Evolutionary conservation across 192 early-diverging fungal species (phyloP).

Genomic region (Umbelopsis sp.): DNA sequence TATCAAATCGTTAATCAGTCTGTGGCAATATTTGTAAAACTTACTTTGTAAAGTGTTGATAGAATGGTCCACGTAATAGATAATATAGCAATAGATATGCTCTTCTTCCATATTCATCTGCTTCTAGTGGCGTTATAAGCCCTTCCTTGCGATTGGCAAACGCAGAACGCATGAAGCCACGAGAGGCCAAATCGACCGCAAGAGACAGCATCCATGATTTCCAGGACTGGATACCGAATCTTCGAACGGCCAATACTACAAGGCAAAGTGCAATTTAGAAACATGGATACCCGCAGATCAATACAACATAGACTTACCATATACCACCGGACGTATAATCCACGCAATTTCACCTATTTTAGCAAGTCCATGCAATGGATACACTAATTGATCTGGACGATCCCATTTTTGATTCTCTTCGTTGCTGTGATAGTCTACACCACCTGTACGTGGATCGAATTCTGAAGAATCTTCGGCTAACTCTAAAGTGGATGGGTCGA

Average conservation of each 20-base stretch:
- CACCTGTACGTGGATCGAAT: constrained; percentile 27
- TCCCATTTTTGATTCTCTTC: neutral
- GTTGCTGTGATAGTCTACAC: constrained; percentile 5
- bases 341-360: constrained; percentile 24
- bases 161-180: neutral
- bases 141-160: constrained; percentile 13
- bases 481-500: constrained; percentile 24
- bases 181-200: constrained; percentile 9
- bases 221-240: constrained; percentile 17
- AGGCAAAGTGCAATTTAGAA: neutral
- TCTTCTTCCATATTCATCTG: constrained; percentile 24
- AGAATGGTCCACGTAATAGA: constrained; percentile 23
- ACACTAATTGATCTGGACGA: constrained; percentile 1
- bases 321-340: constrained; percentile 28
- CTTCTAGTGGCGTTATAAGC: constrained; percentile 21
- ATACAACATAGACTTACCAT: constrained; percentile 14
- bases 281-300: neutral
- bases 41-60: constrained; percentile 25
- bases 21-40: neutral
- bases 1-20: neutral
- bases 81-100: constrained; percentile 27
- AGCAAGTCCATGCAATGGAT: constrained; percentile 12
- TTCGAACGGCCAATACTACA: constrained; percentile 6
- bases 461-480: constrained; percentile 1
- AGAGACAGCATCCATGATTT: constrained; percentile 27